Evolutionary conservation across 176 grass and related monocot species (phyloP), one percentile per base, ranked within the genome.

Genomic region (Bothriochloa decipiens): DNA sequence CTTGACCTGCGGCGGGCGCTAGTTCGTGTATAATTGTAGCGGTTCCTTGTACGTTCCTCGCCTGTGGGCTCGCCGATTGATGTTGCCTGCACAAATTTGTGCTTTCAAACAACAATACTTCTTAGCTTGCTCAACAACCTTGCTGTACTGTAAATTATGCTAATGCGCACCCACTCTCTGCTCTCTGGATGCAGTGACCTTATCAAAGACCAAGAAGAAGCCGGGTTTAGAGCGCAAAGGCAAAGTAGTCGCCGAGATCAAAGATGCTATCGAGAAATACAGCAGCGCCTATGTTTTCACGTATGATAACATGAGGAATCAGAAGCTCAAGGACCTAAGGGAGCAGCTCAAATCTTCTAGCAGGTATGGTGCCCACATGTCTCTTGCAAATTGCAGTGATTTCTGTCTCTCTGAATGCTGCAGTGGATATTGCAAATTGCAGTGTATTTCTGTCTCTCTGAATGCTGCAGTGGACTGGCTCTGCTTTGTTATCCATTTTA

Each of bases 271-370:
- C 10, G 87, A 96, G 2, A 41, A 74, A 4, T 83, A 92, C 76
- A 29, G 29, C 58, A 90, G 65, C 18, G 88, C 84, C 18, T 99
- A 96, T 72, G 93, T 99, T 29, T 99, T 99, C n/a, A 94, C 89
- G 29, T 96, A 86, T 17, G 90, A 96, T 58, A 94, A 96, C 70
- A 99, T 96, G 96, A 93, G 93, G 77, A 97, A 97, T 72, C 96
- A 92, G 81, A 95, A 86, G 60, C 91, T 99, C 58, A 99, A 99
- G 87, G 86, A 82, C 66, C 89, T 99, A 29, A 92, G 87, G 81
- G 96, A 99, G 20, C 87, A 99, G 15, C 70, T 91, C 36, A 99
- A 99, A 63, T 79, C 92, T 8, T 78, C 73, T 45, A 91, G 88
- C 95, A 92, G 94, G 92, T 94, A 90, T 10, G 3, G n/a, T n/a